phyloP scores from a whole-genome alignment of 2,329 filamentous ascomycete species.

The Apiospora hydei region DNA sequence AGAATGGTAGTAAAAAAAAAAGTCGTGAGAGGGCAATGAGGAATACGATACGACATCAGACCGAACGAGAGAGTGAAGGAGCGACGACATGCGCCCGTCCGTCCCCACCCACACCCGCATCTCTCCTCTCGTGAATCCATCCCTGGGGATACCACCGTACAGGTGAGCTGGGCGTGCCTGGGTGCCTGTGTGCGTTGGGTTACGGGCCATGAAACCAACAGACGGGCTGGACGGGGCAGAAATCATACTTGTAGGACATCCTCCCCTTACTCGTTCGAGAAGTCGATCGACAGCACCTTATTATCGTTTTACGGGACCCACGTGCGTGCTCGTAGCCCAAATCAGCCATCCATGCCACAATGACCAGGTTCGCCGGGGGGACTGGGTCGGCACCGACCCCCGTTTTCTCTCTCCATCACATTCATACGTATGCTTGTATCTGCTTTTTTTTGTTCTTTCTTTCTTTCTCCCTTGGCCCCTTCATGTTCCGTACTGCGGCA shows the following conservation, averaged over 20 bases:
- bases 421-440: not conserved
- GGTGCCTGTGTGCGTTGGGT: not conserved
- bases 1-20: too few species aligned
- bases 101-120: not conserved
- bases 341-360: not conserved
- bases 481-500: not conserved
- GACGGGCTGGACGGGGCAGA: not conserved
- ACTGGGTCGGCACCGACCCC: not conserved
- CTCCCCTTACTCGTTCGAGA: conserved; percentile 13
- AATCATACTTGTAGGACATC: not conserved
- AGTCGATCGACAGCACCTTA: conserved; percentile 19
- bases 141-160: conserved; percentile 2
- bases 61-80: not conserved
- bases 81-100: not conserved
- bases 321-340: not conserved
- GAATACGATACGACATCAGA: not conserved
- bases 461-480: too few species aligned
- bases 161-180: not conserved
- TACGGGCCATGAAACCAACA: conserved; percentile 15
- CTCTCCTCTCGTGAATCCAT: not conserved
- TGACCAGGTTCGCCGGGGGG: not conserved
- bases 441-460: too few species aligned
- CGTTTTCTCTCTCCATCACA: not conserved
- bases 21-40: too few species aligned
- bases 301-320: conserved; percentile 2